phyloP scores from a whole-genome alignment of 495 filamentous ascomycete genomes.

The Diplogelasinospora grovesii region DNA sequence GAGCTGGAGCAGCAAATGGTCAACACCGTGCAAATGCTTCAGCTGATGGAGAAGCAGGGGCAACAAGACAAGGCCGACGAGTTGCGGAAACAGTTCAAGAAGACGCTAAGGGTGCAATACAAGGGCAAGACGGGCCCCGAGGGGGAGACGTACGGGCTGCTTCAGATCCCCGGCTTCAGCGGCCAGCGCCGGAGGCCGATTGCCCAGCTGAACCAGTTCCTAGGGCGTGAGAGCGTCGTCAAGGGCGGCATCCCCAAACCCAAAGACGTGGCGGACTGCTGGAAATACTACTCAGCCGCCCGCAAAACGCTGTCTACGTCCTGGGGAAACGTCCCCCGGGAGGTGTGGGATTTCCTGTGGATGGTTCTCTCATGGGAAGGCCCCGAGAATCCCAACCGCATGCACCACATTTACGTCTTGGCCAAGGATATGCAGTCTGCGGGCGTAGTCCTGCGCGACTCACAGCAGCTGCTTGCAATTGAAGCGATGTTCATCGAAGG shows the following conservation, averaged over 20 bases:
- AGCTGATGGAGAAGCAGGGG: conserved; percentile 31
- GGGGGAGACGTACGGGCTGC: conserved; percentile 14
- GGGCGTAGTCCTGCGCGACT: conserved; percentile 43
- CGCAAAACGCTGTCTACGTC: conserved; percentile 37
- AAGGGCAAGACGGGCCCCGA: conserved; percentile 26
- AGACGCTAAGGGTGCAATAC: conserved; percentile 30
- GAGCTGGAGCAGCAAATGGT: conserved; percentile 51
- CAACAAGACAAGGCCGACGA: conserved; percentile 29
- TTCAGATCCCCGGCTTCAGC: conserved; percentile 21
- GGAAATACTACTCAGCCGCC: conserved; percentile 38
- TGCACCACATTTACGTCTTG: conserved; percentile 53
- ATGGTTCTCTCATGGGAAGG: conserved; percentile 31
- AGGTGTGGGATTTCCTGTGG: conserved; percentile 53
- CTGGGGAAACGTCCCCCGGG: conserved; percentile 39
- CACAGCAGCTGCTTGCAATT: conserved; percentile 58
- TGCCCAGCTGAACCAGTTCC: conserved; percentile 18
- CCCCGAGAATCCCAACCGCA: conserved; percentile 43
- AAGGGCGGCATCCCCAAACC: conserved; percentile 21
- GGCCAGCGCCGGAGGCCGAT: conserved; percentile 18
- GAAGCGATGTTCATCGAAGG: conserved; percentile 57
- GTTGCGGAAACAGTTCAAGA: conserved; percentile 24
- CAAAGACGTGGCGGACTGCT: conserved; percentile 29
- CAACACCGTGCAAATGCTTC: conserved; percentile 27
- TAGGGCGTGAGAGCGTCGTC: conserved; percentile 23
- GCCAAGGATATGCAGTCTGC: conserved; percentile 54